Base-by-base conservation (phyloP, 2,329 filamentous ascomycete genomes). In the Diaporthe citri region DNA sequence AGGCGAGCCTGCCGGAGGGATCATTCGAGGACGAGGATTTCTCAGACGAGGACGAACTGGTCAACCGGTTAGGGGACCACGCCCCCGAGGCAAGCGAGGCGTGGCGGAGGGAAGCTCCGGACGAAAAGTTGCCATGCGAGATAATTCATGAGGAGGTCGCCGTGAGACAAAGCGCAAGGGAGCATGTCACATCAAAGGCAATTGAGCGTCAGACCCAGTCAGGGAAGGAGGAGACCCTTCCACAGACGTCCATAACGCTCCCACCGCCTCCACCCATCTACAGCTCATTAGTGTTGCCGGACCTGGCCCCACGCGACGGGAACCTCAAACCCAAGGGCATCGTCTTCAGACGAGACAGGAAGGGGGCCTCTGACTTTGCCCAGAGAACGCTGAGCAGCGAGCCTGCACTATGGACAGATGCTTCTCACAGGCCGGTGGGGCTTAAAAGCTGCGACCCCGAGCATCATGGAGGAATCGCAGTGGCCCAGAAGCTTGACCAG, bases 381-480 rank as follows among this genome's bases (percentile, higher is more conserved):
- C 52, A 28, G 36, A 57, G 36, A 51, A 34, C 41, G 10, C 41
- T 39, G 39, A 25, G 34, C 17, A 56, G 22, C 17, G 28, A 43
- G 52, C 51, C 25, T 25, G 52, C 51, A 12, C 46, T 46, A 2
- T 57, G 67, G 67, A 57, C 67, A 3, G 67, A 57, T 25, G 67
- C 67, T 9, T 57, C 67, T 34, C 39, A 46, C 17, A 31, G 25
- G 55, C 9, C 15, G n/a, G 20, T 57, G 3, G 31, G 3, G 13
- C 9, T 8, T 20, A 15, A 41, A 20, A 12, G 6, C 17, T 4
- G 34, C 15, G 20, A 4, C 17, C 3, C 4, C 10, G 13, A 43
- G n/a, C 67, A 71, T n/a, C 39, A 46, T 10, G 67, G 67, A 57
- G 51, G 39, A 17, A 57, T 46, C 28, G 67, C 67, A 46, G 67